Conservation (phyloP, 371 early-diverging fungal species). For the Mucor saturninus region DNA sequence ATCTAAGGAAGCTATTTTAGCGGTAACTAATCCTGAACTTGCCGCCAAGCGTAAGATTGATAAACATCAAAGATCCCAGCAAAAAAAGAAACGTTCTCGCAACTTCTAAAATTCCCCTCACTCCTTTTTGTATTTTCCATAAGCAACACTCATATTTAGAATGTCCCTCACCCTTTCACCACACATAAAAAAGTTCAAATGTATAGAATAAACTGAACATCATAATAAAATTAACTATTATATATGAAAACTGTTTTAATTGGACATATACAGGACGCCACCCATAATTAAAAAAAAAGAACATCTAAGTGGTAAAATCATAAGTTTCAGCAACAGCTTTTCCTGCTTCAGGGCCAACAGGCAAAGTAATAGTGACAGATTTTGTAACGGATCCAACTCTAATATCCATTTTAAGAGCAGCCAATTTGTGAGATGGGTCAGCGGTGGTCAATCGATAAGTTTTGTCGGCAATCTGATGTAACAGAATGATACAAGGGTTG, state of each 20-base stretch:
- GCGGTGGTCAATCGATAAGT: conserved; percentile 23
- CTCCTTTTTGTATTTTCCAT: conserved; percentile 1
- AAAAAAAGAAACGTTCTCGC: conserved; percentile 32
- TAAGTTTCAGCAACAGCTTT: conserved; percentile 9
- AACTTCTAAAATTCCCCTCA: conserved; percentile 4
- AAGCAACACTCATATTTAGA: not conserved
- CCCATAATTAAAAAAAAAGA: too few species aligned
- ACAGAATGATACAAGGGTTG: conserved; percentile 18
- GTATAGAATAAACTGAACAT: too few species aligned
- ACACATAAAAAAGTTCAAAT: too few species aligned
- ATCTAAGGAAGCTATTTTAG: conserved; percentile 62
- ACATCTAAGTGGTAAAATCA: not conserved
- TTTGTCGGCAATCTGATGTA: not conserved
- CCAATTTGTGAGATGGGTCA: conserved; percentile 33
- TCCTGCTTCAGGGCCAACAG: conserved; percentile 20
- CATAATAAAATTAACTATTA: too few species aligned
- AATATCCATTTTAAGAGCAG: conserved; percentile 13
- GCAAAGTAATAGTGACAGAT: conserved; percentile 12
- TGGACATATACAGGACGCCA: too few species aligned
- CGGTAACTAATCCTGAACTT: conserved; percentile 36
- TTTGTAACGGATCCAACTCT: not conserved
- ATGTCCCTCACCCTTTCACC: too few species aligned
- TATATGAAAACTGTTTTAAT: too few species aligned
- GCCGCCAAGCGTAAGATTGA: conserved; percentile 42
- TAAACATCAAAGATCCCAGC: conserved; percentile 35